A percentile compares a stretch with the other conserved stretches of the same genome.
Evolutionary conservation across 768 basidiomycete genomes (phyloP).

Genomic region (Saitozyma sp.): DNA sequence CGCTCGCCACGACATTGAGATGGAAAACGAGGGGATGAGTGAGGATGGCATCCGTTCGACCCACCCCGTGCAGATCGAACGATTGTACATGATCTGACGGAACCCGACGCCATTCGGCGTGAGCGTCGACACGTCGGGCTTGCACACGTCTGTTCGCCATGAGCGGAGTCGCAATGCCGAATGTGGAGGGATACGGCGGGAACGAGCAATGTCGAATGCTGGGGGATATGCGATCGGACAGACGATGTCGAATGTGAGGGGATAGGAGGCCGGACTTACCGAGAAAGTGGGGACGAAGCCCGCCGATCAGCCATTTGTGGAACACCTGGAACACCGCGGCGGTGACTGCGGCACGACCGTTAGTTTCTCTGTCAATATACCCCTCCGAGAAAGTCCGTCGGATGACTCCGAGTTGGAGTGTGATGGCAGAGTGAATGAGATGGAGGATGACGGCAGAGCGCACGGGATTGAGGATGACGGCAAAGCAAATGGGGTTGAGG

Average conservation of each 20-base stretch:
- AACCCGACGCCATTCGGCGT: conserved; percentile 58
- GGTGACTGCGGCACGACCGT: conserved; percentile 34
- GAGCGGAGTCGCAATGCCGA: conserved; percentile 58
- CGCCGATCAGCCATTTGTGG: conserved; percentile 60
- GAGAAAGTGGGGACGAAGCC: conserved; percentile 25
- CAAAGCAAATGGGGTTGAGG: not conserved
- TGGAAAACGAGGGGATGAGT: too few relatives aligned
- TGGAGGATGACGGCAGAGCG: not conserved
- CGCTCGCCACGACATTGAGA: too few relatives aligned
- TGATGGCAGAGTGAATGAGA: too few relatives aligned
- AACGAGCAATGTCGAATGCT: not conserved
- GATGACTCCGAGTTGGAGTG: too few relatives aligned
- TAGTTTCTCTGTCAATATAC: not conserved
- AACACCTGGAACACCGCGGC: conserved; percentile 60
- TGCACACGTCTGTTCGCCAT: conserved; percentile 56
- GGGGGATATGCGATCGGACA: not conserved
- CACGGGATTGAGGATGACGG: too few relatives aligned
- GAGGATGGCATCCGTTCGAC: not conserved
- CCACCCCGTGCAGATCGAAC: conserved; percentile 59
- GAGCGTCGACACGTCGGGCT: conserved; percentile 54
- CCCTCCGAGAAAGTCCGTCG: too few relatives aligned
- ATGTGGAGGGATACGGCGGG: not conserved
- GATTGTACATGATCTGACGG: conserved; percentile 58
- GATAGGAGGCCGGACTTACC: conserved; percentile 17
- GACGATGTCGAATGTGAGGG: too few relatives aligned